Evolutionary conservation across 2,329 filamentous ascomycete genomes (phyloP), one percentile per base, ranked within the genome.

Genomic region (Reticulascus tulasneorum): DNA sequence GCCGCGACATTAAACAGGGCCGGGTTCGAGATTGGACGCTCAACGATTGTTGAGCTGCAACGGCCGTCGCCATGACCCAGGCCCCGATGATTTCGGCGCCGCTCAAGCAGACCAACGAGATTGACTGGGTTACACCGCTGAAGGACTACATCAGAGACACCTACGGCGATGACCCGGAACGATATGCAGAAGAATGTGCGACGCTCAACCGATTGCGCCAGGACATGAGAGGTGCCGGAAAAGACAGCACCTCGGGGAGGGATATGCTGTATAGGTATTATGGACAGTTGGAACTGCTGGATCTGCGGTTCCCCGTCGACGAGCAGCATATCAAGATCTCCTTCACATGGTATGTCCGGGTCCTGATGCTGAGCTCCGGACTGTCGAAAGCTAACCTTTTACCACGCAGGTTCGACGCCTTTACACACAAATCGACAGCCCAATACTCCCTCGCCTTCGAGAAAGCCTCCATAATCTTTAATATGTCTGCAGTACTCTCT

Each of bases 271-370:
- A 98, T 62, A 79, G 93, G 58, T 98, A 98, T 66, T 98, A 98
- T 59, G 93, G 91, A 25, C 93, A 98, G 67, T 77, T 98, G 40
- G 93, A 98, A 67, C 73, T 98, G 34, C 69, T 98, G 45, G 93
- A 98, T 61, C 67, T 98, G 53, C 77, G 93, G 43, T 98, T 98
- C 56, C 94, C 94, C 0, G 89, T 98, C 29, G 93, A 98, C 52
- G 93, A 98, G 68, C 93, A 95, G 56, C 91, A 98, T 58, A 97
- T 98, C 68, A 97, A 97, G 68, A 95, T 98, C 54, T 87, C 86
- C 7, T 98, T 98, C 59, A 97, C 91, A 47, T 98, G 93, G 93
- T 95, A 77, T 45, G 67, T 36, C 8, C 28, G 9, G 18, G 28
- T 4, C 17, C 21, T 38, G 21, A 42, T 29, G 28, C 15, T 7